Conservation (phyloP, 495 filamentous ascomycete genomes). For the Aspergillus heteromorphus region DNA sequence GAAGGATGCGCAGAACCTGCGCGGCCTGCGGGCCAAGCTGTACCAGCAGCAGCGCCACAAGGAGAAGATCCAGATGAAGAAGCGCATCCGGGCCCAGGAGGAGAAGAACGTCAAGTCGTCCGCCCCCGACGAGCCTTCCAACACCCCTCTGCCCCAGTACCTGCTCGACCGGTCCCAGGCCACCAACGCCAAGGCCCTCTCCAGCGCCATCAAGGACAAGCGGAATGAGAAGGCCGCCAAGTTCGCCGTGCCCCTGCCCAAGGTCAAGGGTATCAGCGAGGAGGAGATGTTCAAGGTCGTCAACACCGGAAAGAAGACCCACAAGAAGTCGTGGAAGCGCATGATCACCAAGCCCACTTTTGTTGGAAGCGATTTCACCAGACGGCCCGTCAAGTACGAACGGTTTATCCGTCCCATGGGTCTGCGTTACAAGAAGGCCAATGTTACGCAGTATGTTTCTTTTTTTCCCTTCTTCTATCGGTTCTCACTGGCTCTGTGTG, state of each 20-base stretch:
- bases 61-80: constrained; percentile 99
- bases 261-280: constrained; percentile 88
- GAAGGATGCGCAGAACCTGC: constrained; percentile 84
- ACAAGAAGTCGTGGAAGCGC: constrained; percentile 83
- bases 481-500: no score
- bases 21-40: constrained; percentile 87
- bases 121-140: constrained; percentile 65
- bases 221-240: constrained; percentile 90
- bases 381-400: constrained; percentile 92
- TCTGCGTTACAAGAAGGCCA: constrained; percentile 88
- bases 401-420: constrained; percentile 77
- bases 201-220: constrained; percentile 82
- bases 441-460: constrained; percentile 63
- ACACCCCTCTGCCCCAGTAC: constrained; percentile 75
- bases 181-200: constrained; percentile 84
- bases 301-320: constrained; percentile 84
- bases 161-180: constrained; percentile 84
- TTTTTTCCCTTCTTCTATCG: neutral
- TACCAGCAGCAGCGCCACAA: constrained; percentile 89
- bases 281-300: constrained; percentile 99
- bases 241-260: constrained; percentile 89
- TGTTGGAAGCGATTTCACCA: constrained; percentile 86
- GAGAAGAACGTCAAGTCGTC: constrained; percentile 92
- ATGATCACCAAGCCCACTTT: constrained; percentile 93
- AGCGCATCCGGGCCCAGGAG: constrained; percentile 89